These are phyloP conservation scores for Backusella liffmaniae DNA, from an alignment of 192 early-diverging fungal genomes.

Conservation along the genomic window DNA sequence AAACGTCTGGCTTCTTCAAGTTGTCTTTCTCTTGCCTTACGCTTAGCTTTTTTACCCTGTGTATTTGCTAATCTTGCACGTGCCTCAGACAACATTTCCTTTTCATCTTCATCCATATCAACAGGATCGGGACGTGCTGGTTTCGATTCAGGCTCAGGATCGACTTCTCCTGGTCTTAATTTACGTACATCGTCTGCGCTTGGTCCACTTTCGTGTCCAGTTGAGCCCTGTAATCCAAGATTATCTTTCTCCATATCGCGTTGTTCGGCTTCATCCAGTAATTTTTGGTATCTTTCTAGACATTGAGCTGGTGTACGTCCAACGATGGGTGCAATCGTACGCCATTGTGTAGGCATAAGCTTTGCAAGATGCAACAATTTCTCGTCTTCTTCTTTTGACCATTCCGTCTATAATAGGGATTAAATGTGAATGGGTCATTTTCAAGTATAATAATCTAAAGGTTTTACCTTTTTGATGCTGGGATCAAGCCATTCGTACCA, in stretches of 20 bases:
- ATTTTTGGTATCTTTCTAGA: slow-evolving; percentile 91
- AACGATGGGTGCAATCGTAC: slow-evolving; percentile 98
- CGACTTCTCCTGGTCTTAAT: slow-evolving; percentile 93
- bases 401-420: slow-evolving; percentile 69
- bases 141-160: slow-evolving; percentile 95
- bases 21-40: slow-evolving; percentile 97
- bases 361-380: slow-evolving; percentile 96
- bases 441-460: not conserved
- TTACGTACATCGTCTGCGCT: slow-evolving; percentile 83
- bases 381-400: slow-evolving; percentile 99
- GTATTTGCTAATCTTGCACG: slow-evolving; percentile 98
- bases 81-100: slow-evolving; percentile 99
- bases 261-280: slow-evolving; percentile 95
- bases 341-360: slow-evolving; percentile 99
- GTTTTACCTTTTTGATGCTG: slow-evolving; percentile 86
- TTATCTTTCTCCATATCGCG: slow-evolving; percentile 62
- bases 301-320: slow-evolving; percentile 96
- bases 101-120: slow-evolving; percentile 99
- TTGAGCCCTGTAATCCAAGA: slow-evolving; percentile 62
- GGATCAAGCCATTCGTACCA: slow-evolving; percentile 99
- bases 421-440: not conserved
- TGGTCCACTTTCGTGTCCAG: slow-evolving; percentile 68
- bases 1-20: slow-evolving; percentile 93
- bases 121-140: slow-evolving; percentile 98
- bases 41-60: slow-evolving; percentile 98